Evolutionary conservation across 1,139 yeast genomes (phyloP).

Genomic region (Kluyveromyces sp.): DNA sequence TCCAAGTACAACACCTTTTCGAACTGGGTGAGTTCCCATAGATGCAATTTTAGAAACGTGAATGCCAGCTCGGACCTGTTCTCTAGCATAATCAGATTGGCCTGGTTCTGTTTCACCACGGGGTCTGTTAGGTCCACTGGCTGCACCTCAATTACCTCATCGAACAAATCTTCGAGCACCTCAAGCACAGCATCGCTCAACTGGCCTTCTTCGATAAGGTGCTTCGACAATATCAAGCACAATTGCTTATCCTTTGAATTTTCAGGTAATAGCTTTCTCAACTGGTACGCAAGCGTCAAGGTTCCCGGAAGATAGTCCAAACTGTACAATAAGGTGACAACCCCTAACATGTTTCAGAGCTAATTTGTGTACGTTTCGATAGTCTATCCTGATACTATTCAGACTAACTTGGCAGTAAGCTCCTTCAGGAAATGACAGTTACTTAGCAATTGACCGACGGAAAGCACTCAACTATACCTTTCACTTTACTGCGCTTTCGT

Average conservation of each 20-base stretch:
- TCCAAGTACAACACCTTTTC: conserved; percentile 68
- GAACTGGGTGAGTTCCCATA: conserved; percentile 61
- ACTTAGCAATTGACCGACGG: too few species aligned
- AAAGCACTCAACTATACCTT: too few species aligned
- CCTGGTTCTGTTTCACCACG: conserved; percentile 18
- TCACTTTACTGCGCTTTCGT: too few species aligned
- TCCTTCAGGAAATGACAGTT: too few species aligned
- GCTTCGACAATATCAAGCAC: conserved; percentile 12
- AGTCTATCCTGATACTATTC: too few species aligned
- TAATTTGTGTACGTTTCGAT: too few species aligned
- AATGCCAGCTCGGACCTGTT: conserved; percentile 68
- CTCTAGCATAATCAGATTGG: conserved; percentile 39
- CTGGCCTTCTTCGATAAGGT: conserved; percentile 20
- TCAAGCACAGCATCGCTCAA: conserved; percentile 16
- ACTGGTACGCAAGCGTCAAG: conserved; percentile 46
- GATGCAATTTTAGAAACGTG: conserved; percentile 65
- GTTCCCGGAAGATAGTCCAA: conserved; percentile 73
- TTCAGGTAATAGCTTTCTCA: conserved; percentile 15
- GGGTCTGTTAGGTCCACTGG: conserved; percentile 13
- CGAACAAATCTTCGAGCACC: conserved; percentile 20
- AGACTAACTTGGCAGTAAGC: too few species aligned
- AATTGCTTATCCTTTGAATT: conserved; percentile 6
- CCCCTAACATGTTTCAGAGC: conserved; percentile 39
- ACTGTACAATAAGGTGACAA: conserved; percentile 60
- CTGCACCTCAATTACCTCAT: conserved; percentile 30